Percentiles rank a stretch among this genome's conserved stretches.
phyloP scores from a whole-genome alignment of 2,329 filamentous ascomycete species.

The Blastomyces emzantsi region DNA sequence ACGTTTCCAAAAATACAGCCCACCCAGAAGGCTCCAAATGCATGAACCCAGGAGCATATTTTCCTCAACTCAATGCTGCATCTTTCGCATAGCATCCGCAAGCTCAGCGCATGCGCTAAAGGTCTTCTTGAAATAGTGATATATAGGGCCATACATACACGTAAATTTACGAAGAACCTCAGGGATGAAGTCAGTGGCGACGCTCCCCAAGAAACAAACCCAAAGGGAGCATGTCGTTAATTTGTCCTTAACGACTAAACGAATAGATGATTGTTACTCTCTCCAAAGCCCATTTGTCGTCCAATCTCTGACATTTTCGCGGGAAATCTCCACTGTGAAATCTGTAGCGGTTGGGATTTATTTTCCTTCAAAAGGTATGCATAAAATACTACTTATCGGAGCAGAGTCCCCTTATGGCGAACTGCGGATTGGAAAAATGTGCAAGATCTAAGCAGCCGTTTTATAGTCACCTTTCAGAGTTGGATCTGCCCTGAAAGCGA shows the following conservation, averaged over 20 bases:
- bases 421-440: not conserved
- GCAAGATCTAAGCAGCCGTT: not conserved
- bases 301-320: not conserved
- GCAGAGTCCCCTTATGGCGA: not conserved
- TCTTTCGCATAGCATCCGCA: not conserved
- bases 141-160: not conserved
- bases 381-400: not conserved
- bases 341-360: not conserved
- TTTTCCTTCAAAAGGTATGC: not conserved
- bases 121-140: not conserved
- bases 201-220: not conserved
- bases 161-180: not conserved
- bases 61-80: not conserved
- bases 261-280: not conserved
- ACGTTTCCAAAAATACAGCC: too few species aligned
- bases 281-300: not conserved
- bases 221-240: not conserved
- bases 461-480: not conserved
- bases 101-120: not conserved
- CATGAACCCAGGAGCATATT: not conserved
- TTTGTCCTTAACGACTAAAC: not conserved
- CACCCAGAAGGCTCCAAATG: too few species aligned
- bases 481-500: not conserved
- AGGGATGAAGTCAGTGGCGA: not conserved
- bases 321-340: not conserved